Evolutionary conservation across 306 rosid species (phyloP).

Genomic region (Quercus suber): DNA sequence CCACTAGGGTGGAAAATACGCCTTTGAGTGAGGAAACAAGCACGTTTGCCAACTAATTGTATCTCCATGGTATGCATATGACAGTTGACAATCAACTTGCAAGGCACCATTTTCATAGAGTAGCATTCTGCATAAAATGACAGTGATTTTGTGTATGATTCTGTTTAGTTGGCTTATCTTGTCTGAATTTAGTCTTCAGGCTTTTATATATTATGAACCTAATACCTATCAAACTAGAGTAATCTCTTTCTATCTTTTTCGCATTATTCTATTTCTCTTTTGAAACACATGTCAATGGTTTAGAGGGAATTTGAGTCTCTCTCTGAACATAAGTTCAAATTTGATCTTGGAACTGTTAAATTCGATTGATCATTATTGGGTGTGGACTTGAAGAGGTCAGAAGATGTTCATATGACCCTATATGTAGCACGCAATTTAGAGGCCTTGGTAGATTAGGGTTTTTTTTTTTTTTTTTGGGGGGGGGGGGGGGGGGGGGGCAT

Average conservation of each 20-base stretch:
- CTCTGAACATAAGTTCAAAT: background rate
- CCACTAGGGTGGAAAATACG: constrained; percentile 37
- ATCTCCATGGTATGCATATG: background rate
- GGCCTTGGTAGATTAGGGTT: no score
- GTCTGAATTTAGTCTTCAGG: background rate
- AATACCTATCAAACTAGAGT: background rate
- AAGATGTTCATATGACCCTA: background rate
- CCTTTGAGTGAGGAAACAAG: constrained; percentile 31
- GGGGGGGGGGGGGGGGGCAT: rapidly evolving
- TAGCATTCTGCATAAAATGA: constrained; percentile 28
- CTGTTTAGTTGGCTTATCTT: constrained; percentile 10
- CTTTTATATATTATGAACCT: background rate
- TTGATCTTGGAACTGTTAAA: no score
- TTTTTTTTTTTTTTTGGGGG: no score
- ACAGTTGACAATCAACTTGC: background rate
- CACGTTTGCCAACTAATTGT: background rate
- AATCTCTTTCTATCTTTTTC: background rate
- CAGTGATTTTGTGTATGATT: background rate
- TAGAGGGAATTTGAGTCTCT: background rate
- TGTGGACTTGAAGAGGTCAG: background rate
- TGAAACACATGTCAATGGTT: no score
- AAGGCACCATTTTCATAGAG: background rate
- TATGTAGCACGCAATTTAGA: no score
- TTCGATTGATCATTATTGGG: background rate
- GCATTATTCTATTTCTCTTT: background rate